Conservation (phyloP, 1,284 basidiomycete species). For the Trichosporon sp. region DNA sequence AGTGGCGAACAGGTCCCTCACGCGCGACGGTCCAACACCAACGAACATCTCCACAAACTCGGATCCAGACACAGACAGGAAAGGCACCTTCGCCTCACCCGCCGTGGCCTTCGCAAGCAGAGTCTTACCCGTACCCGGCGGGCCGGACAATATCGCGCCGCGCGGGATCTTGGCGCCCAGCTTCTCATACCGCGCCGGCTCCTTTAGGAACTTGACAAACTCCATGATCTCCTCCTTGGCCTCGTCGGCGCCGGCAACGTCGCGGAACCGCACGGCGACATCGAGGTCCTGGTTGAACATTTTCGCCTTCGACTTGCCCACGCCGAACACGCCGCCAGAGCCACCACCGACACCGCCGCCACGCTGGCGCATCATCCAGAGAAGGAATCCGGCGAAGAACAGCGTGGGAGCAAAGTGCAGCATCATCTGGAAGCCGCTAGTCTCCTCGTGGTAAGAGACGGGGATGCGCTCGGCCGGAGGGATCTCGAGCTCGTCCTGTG, state of each 20-base stretch:
- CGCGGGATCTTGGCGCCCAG: slow-evolving; percentile 98
- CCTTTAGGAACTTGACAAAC: slow-evolving; percentile 98
- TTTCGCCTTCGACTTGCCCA: slow-evolving; percentile 92
- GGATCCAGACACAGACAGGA: slow-evolving; percentile 96
- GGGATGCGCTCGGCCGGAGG: slow-evolving; percentile 90
- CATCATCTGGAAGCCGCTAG: slow-evolving; percentile 72
- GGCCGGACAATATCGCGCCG: slow-evolving; percentile 94
- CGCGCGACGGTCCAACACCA: slow-evolving; percentile 94
- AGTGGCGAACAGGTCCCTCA: slow-evolving; percentile 92
- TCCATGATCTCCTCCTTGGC: slow-evolving; percentile 99
- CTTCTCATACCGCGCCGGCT: slow-evolving; percentile 88
- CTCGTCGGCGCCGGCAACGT: slow-evolving; percentile 99
- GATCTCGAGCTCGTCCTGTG: slow-evolving; percentile 86
- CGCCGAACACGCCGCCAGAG: slow-evolving; percentile 83
- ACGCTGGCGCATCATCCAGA: slow-evolving; percentile 81
- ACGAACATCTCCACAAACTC: slow-evolving; percentile 99
- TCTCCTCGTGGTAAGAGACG: slow-evolving; percentile 93
- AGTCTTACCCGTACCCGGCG: slow-evolving; percentile 98
- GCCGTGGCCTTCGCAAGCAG: slow-evolving; percentile 97
- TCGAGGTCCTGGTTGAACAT: slow-evolving; percentile 98
- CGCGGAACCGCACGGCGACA: slow-evolving; percentile 86
- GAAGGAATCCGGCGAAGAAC: slow-evolving; percentile 80
- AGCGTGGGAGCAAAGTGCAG: slow-evolving; percentile 93
- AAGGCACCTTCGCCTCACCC: slow-evolving; percentile 93
- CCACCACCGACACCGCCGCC: slow-evolving; percentile 54